A percentile compares a stretch with the other conserved stretches of the same genome.
Conservation (phyloP, 108 stramenopile species). For the Nitzschia sp. region DNA sequence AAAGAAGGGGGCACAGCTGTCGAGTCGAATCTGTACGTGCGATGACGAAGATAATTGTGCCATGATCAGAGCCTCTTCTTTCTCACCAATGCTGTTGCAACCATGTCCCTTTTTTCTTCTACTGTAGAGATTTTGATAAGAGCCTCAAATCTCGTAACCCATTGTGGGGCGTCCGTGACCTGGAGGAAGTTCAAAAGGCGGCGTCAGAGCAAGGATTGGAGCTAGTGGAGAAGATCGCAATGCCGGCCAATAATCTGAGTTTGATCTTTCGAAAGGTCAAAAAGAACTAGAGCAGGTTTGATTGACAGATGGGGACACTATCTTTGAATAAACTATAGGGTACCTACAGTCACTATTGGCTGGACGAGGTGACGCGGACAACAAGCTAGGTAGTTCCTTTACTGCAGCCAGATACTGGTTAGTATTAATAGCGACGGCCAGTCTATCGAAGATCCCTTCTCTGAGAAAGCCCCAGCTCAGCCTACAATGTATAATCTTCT, state of each 20-base stretch:
- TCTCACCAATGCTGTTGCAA: neutral
- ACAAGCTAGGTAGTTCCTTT: too few relatives aligned
- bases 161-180: conserved; percentile 67
- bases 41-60: neutral
- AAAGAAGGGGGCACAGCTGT: conserved; percentile 64
- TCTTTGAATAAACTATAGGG: neutral
- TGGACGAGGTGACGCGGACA: too few relatives aligned
- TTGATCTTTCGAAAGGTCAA: conserved; percentile 55
- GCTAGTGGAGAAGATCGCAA: conserved; percentile 60
- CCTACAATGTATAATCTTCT: too few relatives aligned
- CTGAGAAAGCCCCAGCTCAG: too few relatives aligned
- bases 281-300: neutral
- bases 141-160: conserved; percentile 55
- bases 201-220: conserved; percentile 59
- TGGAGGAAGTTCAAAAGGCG: conserved; percentile 66
- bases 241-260: conserved; percentile 86
- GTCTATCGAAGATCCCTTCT: too few relatives aligned
- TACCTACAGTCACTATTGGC: neutral
- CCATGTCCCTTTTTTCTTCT: conserved; percentile 2
- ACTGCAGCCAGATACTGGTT: too few relatives aligned
- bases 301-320: neutral
- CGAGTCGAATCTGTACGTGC: conserved; percentile 77
- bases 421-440: too few relatives aligned
- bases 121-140: conserved; percentile 64
- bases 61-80: neutral